Percentiles rank a stretch among this genome's conserved stretches.
These are phyloP conservation scores for Acephala macrosclerotiorum DNA, from an alignment of 2,329 filamentous ascomycete species.

Conservation along the genomic window DNA sequence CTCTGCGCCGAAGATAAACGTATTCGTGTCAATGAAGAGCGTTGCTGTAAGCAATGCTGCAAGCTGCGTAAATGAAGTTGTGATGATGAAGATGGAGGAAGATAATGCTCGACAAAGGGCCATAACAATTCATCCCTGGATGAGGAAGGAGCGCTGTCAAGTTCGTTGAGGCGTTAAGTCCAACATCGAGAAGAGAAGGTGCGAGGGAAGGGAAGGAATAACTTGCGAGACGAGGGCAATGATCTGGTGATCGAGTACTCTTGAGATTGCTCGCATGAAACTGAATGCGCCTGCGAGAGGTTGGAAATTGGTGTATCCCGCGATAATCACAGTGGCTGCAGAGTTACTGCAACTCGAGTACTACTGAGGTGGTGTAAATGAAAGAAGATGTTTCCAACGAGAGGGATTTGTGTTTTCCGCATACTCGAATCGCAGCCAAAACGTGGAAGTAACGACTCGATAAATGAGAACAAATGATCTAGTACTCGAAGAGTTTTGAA, in stretches of 20 bases:
- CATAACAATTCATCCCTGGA: not conserved
- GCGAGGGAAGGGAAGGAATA: not conserved
- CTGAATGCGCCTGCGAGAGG: not conserved
- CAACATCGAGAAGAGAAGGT: not conserved
- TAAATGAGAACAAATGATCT: not conserved
- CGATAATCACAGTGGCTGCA: not conserved
- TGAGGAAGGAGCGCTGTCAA: not conserved
- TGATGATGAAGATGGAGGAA: not conserved
- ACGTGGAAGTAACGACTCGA: too few relatives aligned
- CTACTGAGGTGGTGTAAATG: too few relatives aligned
- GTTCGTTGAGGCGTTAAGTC: not conserved
- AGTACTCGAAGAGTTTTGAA: not conserved
- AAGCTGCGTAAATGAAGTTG: not conserved
- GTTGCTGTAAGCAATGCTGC: not conserved
- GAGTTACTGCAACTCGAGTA: too few relatives aligned
- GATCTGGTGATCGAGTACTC: not conserved
- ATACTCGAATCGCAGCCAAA: too few relatives aligned
- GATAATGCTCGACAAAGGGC: not conserved
- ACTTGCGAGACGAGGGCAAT: not conserved
- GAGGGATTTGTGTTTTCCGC: too few relatives aligned
- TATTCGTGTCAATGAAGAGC: not conserved
- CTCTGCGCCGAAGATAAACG: too few relatives aligned
- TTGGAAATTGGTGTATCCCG: too few relatives aligned
- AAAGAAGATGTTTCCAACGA: too few relatives aligned
- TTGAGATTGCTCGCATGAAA: not conserved